phyloP scores from a whole-genome alignment of 495 filamentous ascomycete species.

The Penicillium parvum region DNA sequence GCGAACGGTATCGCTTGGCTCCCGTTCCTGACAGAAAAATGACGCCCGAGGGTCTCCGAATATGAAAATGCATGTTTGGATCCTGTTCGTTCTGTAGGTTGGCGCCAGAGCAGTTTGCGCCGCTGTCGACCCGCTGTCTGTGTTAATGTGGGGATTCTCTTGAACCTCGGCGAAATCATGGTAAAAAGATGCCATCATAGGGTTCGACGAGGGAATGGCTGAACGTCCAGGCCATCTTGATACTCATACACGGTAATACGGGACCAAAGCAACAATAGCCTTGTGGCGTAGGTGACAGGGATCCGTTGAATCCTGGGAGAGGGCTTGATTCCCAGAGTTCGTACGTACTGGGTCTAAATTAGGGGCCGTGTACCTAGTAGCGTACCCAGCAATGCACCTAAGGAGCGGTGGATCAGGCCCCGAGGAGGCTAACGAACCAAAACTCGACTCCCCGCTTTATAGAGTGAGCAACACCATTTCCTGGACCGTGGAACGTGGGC shows the following conservation, averaged over 20 bases:
- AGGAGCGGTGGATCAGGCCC: conserved; percentile 3
- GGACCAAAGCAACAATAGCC: neutral
- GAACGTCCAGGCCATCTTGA: no score
- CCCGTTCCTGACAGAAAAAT: neutral
- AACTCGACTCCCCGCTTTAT: conserved; percentile 18
- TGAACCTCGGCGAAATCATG: no score
- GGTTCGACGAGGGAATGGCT: no score
- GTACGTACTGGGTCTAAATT: neutral
- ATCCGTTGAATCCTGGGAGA: no score
- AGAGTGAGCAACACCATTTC: conserved; percentile 2
- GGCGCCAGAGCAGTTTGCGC: conserved; percentile 4
- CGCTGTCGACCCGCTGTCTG: neutral
- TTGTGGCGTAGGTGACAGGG: no score
- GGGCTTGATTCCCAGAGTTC: no score
- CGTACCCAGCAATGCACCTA: neutral
- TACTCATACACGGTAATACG: no score
- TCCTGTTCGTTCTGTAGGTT: no score
- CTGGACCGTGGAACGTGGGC: neutral
- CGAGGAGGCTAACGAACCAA: neutral
- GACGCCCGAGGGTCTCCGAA: neutral
- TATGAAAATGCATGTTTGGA: no score
- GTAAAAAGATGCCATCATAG: no score
- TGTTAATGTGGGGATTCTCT: neutral
- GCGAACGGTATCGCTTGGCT: neutral
- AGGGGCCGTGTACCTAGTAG: neutral